Evolutionary conservation across 2,329 filamentous ascomycete species (phyloP).

Genomic region (Fusarium sp.): DNA sequence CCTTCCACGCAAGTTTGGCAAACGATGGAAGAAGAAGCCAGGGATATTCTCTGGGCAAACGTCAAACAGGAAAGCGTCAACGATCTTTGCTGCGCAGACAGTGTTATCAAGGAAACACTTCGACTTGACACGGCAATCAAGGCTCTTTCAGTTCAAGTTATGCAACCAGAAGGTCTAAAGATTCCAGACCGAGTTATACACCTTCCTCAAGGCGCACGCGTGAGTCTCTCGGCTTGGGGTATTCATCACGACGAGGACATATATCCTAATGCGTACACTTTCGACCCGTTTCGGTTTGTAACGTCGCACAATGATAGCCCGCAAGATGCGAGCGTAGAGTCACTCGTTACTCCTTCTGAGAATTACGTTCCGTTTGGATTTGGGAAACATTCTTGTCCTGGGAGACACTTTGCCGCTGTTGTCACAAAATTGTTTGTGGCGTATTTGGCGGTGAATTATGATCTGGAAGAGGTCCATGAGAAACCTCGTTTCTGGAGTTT

Average conservation of each 20-base stretch:
- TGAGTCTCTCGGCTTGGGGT: not conserved
- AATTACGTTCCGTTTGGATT: not conserved
- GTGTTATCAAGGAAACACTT: constrained; percentile 2
- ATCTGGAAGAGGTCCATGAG: not conserved
- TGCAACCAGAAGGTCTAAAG: not conserved
- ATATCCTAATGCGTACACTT: not conserved
- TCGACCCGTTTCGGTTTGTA: not conserved
- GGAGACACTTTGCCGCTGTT: not conserved
- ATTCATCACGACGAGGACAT: not conserved
- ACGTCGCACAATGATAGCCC: fast-evolving
- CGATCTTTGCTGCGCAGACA: not conserved
- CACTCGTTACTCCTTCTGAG: fast-evolving
- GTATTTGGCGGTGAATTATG: not conserved
- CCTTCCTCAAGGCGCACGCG: not conserved
- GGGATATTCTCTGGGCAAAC: fast-evolving
- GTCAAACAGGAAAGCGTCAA: not conserved
- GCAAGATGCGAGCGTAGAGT: fast-evolving
- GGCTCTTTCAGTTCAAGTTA: not conserved
- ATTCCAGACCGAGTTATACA: not conserved
- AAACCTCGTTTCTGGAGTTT: not conserved
- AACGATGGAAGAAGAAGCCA: fast-evolving
- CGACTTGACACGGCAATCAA: not conserved
- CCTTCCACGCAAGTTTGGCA: fast-evolving
- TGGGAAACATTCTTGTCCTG: not conserved
- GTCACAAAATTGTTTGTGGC: not conserved